A percentile compares a stretch with the other conserved stretches of the same genome.
These are phyloP conservation scores for Sanghuangporus weigelae DNA, from an alignment of 1,284 basidiomycete genomes.

Conservation along the genomic window DNA sequence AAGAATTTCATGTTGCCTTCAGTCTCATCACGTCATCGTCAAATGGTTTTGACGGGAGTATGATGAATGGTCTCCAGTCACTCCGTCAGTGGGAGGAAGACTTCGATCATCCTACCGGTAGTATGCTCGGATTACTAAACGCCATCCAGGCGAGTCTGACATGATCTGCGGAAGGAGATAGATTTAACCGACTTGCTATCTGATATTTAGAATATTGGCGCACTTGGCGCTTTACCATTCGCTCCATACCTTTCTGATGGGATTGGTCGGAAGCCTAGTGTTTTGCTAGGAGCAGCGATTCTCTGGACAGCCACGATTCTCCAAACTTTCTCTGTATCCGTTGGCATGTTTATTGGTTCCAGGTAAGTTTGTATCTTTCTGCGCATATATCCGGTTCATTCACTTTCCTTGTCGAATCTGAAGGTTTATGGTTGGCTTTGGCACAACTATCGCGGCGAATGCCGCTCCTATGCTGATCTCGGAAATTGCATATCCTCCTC, in stretches of 20 bases:
- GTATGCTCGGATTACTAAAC: constrained; percentile 27
- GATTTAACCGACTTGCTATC: not conserved
- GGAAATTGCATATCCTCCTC: constrained; percentile 70
- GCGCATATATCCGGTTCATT: not conserved
- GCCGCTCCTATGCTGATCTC: constrained; percentile 60
- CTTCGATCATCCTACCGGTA: constrained; percentile 29
- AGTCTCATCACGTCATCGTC: constrained; percentile 24
- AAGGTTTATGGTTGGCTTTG: constrained; percentile 74
- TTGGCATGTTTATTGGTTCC: constrained; percentile 79
- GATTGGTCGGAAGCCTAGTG: constrained; percentile 57
- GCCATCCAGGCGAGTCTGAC: constrained; percentile 33
- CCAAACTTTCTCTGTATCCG: constrained; percentile 64
- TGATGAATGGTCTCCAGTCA: constrained; percentile 27
- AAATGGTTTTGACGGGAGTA: constrained; percentile 26
- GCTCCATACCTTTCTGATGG: constrained; percentile 67
- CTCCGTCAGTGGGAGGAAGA: constrained; percentile 26
- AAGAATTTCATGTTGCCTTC: not conserved
- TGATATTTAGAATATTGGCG: constrained; percentile 37
- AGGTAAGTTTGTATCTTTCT: constrained; percentile 36
- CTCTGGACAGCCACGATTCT: constrained; percentile 63
- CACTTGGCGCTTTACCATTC: constrained; percentile 60
- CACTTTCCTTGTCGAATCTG: not conserved
- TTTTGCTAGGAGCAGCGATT: constrained; percentile 53
- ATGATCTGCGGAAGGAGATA: not conserved
- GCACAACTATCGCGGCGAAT: constrained; percentile 66